Evolutionary conservation across 495 filamentous ascomycete species (phyloP), one percentile per base, ranked within the genome.

Genomic region (Tetracladium marchalianum): DNA sequence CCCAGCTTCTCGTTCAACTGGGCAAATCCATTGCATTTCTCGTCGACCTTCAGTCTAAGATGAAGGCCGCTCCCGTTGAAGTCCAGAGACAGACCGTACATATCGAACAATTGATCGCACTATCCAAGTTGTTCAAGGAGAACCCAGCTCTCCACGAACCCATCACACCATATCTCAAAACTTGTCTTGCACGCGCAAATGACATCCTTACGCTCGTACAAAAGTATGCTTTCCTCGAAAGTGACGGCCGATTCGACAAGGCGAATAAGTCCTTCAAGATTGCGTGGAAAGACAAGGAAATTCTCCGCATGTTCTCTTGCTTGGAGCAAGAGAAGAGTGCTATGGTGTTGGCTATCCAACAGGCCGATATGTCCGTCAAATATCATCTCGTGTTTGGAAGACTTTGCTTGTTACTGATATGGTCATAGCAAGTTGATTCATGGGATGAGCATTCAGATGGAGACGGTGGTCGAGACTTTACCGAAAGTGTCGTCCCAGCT

Each of bases 241-340:
- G 7, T 27, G 22, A 27, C 7, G 22, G 22, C 7, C 22, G 22
- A 27, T 7, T 27, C 3, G 22, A 27, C 22, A 27, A 27, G 7
- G 22, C 22, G 7, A 27, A 27, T 27, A 27, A 27, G 22, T 27
- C 22, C 3, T 27, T 27, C 7, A 27, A 27, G 22, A 27, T 27
- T 27, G 22, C 22, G 7, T 27, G 22, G 22, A 27, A 27, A 27
- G 22, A 27, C 22, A 27, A 27, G 22, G 22, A 27, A 3, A 27
- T 27, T 27, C 22, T 27, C 22, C 22, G 18, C 32, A n/a, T 11
- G 6, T 19, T 45, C 9, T 15, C 4, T 6, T 7, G 9, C 12
- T 22, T 45, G 16, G 43, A 45, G 43, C 1, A 22, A 15, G 33
- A 45, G 17, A 45, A 45, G 15, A 45, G 16, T 12, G 16, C 33